These are phyloP conservation scores for Solanum pennellii DNA, from an alignment of 257 asterid genomes.

Conservation along the genomic window DNA sequence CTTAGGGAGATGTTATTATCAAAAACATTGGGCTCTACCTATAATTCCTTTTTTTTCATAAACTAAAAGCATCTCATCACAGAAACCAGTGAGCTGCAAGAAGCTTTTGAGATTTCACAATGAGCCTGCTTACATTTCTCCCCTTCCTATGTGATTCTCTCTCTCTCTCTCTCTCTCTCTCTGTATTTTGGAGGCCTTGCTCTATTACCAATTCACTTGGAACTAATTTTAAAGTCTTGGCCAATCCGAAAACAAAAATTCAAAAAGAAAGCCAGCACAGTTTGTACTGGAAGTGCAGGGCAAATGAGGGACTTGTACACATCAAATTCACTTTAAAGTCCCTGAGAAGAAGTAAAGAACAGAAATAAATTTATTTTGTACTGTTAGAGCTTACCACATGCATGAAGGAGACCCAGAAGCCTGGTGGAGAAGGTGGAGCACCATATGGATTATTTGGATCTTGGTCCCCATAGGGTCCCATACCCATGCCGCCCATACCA, in stretches of 20 bases:
- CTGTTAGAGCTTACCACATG: slow-evolving; percentile 54
- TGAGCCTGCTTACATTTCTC: neutral
- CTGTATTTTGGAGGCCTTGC: neutral
- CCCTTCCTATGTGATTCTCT: neutral
- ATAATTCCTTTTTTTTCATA: neutral
- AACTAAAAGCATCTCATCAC: neutral
- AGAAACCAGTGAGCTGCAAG: neutral
- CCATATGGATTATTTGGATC: slow-evolving; percentile 98
- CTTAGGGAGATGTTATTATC: neutral
- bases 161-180: neutral
- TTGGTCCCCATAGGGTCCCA: slow-evolving; percentile 73
- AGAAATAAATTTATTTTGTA: neutral
- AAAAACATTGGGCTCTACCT: neutral
- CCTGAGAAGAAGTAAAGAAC: neutral
- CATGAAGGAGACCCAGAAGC: slow-evolving; percentile 87
- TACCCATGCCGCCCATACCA: slow-evolving; percentile 39
- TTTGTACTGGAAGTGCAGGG: neutral
- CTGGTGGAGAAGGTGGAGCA: slow-evolving; percentile 77
- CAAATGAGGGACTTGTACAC: neutral
- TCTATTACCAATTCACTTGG: neutral
- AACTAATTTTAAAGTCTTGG: neutral
- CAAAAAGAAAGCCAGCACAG: neutral
- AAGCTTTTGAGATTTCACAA: neutral
- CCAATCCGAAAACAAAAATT: neutral
- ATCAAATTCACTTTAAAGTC: neutral